Evolutionary conservation across 2,329 filamentous ascomycete species (phyloP), one percentile per base, ranked within the genome.

Genomic region (Fusarium haematococcum): DNA sequence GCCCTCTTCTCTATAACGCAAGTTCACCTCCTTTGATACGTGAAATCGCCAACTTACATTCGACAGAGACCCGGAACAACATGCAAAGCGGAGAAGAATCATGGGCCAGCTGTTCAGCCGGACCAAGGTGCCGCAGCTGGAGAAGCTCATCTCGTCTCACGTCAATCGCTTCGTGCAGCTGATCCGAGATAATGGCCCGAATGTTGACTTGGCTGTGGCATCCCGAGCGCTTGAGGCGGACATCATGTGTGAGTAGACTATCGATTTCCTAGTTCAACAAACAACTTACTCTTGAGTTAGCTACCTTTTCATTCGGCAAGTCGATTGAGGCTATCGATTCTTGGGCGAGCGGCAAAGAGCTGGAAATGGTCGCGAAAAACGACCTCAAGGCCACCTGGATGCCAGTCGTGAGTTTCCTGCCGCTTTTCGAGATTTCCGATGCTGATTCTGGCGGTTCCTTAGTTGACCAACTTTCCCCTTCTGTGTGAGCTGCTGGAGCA

Each of bases 341-440:
- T 43, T 80, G 80, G 80, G 68, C 73, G 2, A 61, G 45, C 4
- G 76, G 75, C 0, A 27, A 75, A 27, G 63, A 77, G 0, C 27
- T 81, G 1, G 66, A 70, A 0, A 78, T 80, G 64, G 71, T 81
- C 4, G 65, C 73, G 1, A 80, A 76, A 33, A 81, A 81, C 16
- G 79, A 81, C 35, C 65, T 77, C 13, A 80, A 79, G 54, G 79
- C 79, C 1, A 80, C 75, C 20, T 74, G 74, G 65, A 80, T 81
- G 73, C 78, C 79, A 2, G 45, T 81, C 10, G 79, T 79, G 43
- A 33, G 73, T 64, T 14, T 27, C 2, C 23, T 8, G n/a, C 16
- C 14, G 9, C 14, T n/a, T 6, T 25, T 32, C 9, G 8, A 8
- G 2, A 27, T 4, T 37, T 30, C 18, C 14, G 6, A 32, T 4